Percentiles rank a stretch among this genome's conserved stretches.
These are phyloP conservation scores for Ogataea ramenticola DNA, from an alignment of 805 yeast genomes.

Conservation along the genomic window DNA sequence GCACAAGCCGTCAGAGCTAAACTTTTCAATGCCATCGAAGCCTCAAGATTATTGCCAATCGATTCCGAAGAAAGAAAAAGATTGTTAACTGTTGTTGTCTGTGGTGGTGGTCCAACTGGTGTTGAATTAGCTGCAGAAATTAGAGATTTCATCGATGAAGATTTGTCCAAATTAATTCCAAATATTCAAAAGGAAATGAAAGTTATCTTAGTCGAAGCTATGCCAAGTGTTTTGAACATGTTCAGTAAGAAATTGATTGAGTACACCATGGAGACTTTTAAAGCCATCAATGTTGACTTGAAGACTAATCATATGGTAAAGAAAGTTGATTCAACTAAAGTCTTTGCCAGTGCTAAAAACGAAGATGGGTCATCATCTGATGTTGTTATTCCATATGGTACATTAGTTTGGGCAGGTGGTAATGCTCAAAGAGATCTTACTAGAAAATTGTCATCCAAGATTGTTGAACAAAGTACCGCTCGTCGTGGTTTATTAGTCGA, in stretches of 20 bases:
- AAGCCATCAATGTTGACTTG: conserved; percentile 59
- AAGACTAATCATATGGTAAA: conserved; percentile 84
- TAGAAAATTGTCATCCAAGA: conserved; percentile 53
- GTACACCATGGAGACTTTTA: conserved; percentile 76
- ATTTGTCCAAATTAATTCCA: conserved; percentile 84
- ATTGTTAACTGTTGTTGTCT: conserved; percentile 80
- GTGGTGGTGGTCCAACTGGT: conserved; percentile 99
- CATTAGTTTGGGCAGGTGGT: conserved; percentile 97
- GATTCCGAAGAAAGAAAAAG: conserved; percentile 72
- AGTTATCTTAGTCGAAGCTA: conserved; percentile 83
- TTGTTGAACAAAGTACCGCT: conserved; percentile 75
- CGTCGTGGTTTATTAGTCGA: conserved; percentile 87
- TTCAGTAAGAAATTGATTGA: conserved; percentile 62
- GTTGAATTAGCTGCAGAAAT: conserved; percentile 96
- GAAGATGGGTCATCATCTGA: conserved; percentile 58
- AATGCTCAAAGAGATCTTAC: conserved; percentile 81
- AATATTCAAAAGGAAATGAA: conserved; percentile 73
- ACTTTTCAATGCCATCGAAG: conserved; percentile 82
- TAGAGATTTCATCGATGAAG: conserved; percentile 91
- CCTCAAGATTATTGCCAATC: conserved; percentile 73
- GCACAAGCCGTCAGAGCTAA: conserved; percentile 77
- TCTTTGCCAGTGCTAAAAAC: conserved; percentile 61
- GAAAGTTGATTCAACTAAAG: conserved; percentile 64
- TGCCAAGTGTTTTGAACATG: conserved; percentile 79
- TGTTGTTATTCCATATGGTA: conserved; percentile 73